Evolutionary conservation across 441 rosid genomes (phyloP).

Genomic region (Metrosideros polymorpha): DNA sequence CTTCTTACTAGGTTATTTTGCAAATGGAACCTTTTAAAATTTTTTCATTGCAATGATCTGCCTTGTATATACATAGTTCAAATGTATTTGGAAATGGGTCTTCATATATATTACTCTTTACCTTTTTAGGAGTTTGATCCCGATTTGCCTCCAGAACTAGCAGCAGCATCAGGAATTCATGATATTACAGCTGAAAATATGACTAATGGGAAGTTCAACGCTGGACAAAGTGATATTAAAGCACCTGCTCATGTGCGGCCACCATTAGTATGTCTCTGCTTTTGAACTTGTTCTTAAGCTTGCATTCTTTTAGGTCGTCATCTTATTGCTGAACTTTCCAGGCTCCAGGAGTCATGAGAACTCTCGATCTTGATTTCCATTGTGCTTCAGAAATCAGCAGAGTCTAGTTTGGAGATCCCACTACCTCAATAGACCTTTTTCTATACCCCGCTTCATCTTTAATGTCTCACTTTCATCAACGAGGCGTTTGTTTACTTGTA

Average conservation of each 20-base stretch:
- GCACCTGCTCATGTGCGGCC: conserved; percentile 65
- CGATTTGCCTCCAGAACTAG: conserved; percentile 96
- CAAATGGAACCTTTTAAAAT: neutral
- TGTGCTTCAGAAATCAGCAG: neutral
- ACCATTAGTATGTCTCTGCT: conserved; percentile 52
- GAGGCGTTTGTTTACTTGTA: neutral
- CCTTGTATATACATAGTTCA: neutral
- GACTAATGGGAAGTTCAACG: conserved; percentile 47
- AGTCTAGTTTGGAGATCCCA: neutral
- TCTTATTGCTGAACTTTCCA: neutral
- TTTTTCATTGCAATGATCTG: neutral
- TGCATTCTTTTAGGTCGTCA: neutral
- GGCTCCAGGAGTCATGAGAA: neutral
- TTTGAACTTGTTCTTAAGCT: neutral
- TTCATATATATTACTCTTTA: conserved; percentile 5
- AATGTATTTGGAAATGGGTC: neutral
- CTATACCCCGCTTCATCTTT: neutral
- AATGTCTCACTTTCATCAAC: neutral
- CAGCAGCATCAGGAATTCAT: conserved; percentile 81
- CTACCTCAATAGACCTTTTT: neutral
- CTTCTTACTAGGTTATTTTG: neutral
- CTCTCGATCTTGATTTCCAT: neutral
- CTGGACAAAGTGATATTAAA: conserved; percentile 52
- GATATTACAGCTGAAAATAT: conserved; percentile 51
- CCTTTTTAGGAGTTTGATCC: conserved; percentile 81